Evolutionary conservation across 176 grass and related monocot genomes (phyloP).

Genomic region (Avena sativa): DNA sequence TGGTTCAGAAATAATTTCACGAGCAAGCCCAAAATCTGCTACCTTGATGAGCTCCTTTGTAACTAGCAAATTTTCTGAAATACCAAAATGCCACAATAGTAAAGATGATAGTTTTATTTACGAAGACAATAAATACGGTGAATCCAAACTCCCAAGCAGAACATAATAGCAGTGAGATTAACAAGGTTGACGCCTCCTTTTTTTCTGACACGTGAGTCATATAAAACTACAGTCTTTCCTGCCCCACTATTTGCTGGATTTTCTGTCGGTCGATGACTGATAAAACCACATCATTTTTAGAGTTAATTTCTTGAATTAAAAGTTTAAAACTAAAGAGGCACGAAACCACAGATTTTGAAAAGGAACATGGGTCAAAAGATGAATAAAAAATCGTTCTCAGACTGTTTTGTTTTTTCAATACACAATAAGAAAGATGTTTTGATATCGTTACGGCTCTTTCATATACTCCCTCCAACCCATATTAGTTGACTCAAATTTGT

Average conservation of each 20-base stretch:
- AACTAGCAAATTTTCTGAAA: constrained; percentile 94
- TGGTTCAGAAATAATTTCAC: constrained; percentile 87
- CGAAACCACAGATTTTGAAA: background rate
- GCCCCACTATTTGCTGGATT: background rate
- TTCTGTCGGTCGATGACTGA: background rate
- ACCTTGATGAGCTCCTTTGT: constrained; percentile 91
- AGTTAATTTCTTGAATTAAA: background rate
- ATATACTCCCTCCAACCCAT: background rate
- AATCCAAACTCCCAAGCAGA: constrained; percentile 2
- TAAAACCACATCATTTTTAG: background rate
- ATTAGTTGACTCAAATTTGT: no score
- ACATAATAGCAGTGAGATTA: constrained; percentile 8
- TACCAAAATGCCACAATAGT: constrained; percentile 24
- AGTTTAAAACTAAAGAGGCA: background rate
- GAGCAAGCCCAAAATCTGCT: constrained; percentile 98
- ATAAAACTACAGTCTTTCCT: background rate
- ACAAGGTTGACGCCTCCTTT: background rate
- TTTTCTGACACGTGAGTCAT: background rate
- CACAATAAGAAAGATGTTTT: background rate
- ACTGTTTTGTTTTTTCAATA: background rate
- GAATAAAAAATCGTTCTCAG: background rate
- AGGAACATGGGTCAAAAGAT: background rate
- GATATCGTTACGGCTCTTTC: background rate
- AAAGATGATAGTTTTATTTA: constrained; percentile 11
- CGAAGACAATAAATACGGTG: background rate